Percentiles rank a stretch among this genome's conserved stretches.
Evolutionary conservation across 1,284 basidiomycete genomes (phyloP).

Genomic region (Cryptococcus sp.): DNA sequence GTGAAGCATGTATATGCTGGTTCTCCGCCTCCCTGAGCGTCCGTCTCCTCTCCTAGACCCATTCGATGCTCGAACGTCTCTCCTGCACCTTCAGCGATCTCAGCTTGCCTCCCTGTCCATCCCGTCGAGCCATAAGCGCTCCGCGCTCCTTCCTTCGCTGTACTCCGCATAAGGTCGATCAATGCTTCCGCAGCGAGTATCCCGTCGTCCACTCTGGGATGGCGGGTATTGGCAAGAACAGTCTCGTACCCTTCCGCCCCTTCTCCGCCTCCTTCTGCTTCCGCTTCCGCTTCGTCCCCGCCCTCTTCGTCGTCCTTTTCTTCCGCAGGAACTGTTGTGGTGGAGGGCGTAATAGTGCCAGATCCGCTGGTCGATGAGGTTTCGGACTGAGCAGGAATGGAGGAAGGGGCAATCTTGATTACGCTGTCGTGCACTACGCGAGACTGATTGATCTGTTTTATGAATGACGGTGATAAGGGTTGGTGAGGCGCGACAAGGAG

Average conservation of each 20-base stretch:
- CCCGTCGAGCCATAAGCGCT: slow-evolving; percentile 63
- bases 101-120: slow-evolving; percentile 52
- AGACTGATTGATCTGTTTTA: slow-evolving; percentile 62
- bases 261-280: slow-evolving; percentile 60
- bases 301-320: slow-evolving; percentile 53
- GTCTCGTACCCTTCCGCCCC: slow-evolving; percentile 61
- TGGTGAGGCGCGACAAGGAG: slow-evolving; percentile 66
- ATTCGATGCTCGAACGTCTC: slow-evolving; percentile 59
- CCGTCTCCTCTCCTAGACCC: slow-evolving; percentile 55
- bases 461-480: slow-evolving; percentile 60
- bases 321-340: slow-evolving; percentile 48
- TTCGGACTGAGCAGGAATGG: slow-evolving; percentile 8
- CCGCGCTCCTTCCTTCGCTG: slow-evolving; percentile 24
- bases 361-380: slow-evolving; percentile 64
- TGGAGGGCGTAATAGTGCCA: slow-evolving; percentile 60
- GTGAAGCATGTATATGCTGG: slow-evolving; percentile 58
- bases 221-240: slow-evolving; percentile 74
- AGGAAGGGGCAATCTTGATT: slow-evolving; percentile 58
- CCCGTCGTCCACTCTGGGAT: slow-evolving; percentile 65
- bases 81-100: slow-evolving; percentile 23
- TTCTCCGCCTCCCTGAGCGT: slow-evolving; percentile 60
- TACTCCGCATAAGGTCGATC: slow-evolving; percentile 57
- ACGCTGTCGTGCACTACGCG: slow-evolving; percentile 80
- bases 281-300: slow-evolving; percentile 60
- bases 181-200: slow-evolving; percentile 69